These are phyloP conservation scores for Mortierella sp. DNA, from an alignment of 371 early-diverging fungal species.

Conservation along the genomic window DNA sequence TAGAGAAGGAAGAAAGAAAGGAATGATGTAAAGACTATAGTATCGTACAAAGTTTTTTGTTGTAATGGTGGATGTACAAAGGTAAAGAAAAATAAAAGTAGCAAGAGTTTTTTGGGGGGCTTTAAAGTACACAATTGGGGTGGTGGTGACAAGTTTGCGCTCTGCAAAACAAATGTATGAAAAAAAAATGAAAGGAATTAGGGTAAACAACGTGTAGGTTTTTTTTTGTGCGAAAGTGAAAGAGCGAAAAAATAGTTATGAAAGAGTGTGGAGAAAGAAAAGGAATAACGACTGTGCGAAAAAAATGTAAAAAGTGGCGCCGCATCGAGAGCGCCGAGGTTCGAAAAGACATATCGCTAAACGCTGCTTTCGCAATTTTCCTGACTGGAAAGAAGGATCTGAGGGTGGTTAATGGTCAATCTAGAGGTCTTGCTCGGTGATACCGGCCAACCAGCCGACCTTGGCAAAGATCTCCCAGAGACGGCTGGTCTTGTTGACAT, in stretches of 20 bases:
- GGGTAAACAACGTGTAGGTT: neutral
- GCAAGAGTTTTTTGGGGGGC: conserved; percentile 10
- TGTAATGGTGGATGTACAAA: conserved; percentile 6
- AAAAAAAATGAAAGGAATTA: neutral
- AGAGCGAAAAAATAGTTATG: neutral
- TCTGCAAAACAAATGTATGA: conserved; percentile 6
- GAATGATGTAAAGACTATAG: conserved; percentile 5
- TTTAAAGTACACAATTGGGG: neutral
- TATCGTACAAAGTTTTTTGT: conserved; percentile 10
- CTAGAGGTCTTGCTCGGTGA: conserved; percentile 43
- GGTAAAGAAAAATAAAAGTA: neutral
- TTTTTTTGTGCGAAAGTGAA: conserved; percentile 3
- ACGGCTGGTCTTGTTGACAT: conserved; percentile 82
- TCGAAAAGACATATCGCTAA: neutral
- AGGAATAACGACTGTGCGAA: neutral
- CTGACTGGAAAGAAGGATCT: neutral
- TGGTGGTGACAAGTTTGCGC: conserved; percentile 7
- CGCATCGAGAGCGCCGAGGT: neutral
- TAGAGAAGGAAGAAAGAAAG: neutral
- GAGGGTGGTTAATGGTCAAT: too few species aligned
- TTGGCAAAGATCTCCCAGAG: conserved; percentile 74
- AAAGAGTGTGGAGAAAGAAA: neutral
- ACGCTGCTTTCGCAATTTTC: too few species aligned
- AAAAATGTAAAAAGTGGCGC: neutral
- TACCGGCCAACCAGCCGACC: conserved; percentile 66